phyloP scores from a whole-genome alignment of 78 protist genomes.

The Protostelium mycophagum region DNA sequence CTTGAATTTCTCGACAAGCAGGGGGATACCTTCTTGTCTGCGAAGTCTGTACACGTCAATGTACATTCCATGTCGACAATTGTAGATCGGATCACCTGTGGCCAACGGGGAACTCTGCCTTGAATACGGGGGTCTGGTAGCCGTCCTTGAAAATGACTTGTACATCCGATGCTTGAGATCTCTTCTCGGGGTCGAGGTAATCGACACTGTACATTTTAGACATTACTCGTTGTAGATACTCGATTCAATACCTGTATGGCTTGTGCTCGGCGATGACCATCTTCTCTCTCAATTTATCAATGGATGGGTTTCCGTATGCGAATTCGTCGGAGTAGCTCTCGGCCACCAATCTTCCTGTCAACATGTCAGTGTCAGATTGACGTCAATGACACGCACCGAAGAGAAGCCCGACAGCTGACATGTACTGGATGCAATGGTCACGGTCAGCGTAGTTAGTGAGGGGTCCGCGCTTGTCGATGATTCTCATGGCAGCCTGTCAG shows the following conservation, averaged over 20 bases:
- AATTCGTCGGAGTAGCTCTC: conserved; percentile 45
- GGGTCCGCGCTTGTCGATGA: conserved; percentile 61
- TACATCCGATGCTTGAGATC: conserved; percentile 43
- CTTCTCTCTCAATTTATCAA: conserved; percentile 59
- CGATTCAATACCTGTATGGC: conserved; percentile 19
- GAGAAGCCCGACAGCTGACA: conserved; percentile 51
- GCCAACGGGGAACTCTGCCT: conserved; percentile 61
- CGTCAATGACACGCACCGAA: no score
- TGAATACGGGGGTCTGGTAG: neutral
- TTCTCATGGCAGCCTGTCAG: conserved; percentile 56
- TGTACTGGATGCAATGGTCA: conserved; percentile 65
- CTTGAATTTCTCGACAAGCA: conserved; percentile 31
- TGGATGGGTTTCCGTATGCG: conserved; percentile 17
- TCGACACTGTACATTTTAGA: conserved; percentile 7
- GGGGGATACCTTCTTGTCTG: conserved; percentile 58
- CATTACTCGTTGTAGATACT: no score
- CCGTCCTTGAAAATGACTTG: conserved; percentile 45
- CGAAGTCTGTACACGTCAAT: conserved; percentile 3
- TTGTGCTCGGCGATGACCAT: conserved; percentile 30
- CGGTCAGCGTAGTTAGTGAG: conserved; percentile 55
- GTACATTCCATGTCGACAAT: neutral
- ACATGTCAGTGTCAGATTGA: no score
- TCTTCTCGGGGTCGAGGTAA: conserved; percentile 50
- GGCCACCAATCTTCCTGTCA: conserved; percentile 28
- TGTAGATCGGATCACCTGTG: conserved; percentile 19